Conservation (phyloP, 805 yeast species). For the Wickerhamiella slavikovae region DNA sequence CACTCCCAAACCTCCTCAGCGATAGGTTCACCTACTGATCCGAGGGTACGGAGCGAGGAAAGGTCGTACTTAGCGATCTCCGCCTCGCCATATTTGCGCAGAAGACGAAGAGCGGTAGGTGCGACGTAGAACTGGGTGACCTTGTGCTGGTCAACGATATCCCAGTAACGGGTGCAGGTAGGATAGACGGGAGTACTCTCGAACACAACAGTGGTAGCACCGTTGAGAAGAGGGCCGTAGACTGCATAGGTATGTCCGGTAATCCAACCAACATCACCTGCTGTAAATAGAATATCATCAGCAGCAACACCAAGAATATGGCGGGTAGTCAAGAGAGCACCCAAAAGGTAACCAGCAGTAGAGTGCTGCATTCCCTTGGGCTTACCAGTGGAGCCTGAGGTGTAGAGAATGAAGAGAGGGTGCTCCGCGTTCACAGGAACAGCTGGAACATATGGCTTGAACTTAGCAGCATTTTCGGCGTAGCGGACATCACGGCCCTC, state of each 20-base stretch:
- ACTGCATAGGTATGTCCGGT: constrained; percentile 94
- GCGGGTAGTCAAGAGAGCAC: constrained; percentile 79
- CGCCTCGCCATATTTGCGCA: constrained; percentile 74
- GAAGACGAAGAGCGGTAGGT: constrained; percentile 88
- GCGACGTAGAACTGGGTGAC: constrained; percentile 96
- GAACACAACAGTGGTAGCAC: constrained; percentile 81
- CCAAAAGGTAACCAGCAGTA: constrained; percentile 86
- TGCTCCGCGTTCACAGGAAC: constrained; percentile 79
- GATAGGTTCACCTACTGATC: constrained; percentile 97
- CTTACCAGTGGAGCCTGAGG: constrained; percentile 95
- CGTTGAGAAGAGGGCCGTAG: constrained; percentile 77
- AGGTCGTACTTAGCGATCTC: constrained; percentile 68
- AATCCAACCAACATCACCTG: constrained; percentile 98
- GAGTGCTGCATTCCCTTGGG: constrained; percentile 96
- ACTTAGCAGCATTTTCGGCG: constrained; percentile 73
- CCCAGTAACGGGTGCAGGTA: constrained; percentile 88
- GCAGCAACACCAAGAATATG: constrained; percentile 86
- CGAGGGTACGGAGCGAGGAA: constrained; percentile 73
- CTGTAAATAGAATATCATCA: constrained; percentile 78
- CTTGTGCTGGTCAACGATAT: constrained; percentile 74
- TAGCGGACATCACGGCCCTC: constrained; percentile 83
- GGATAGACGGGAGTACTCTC: constrained; percentile 98
- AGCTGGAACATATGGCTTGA: constrained; percentile 72
- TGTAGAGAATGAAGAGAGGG: constrained; percentile 85
- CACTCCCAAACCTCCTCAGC: constrained; percentile 98